Conservation (phyloP, 2,329 filamentous ascomycete species). For the Plenodomus biglobosus region DNA sequence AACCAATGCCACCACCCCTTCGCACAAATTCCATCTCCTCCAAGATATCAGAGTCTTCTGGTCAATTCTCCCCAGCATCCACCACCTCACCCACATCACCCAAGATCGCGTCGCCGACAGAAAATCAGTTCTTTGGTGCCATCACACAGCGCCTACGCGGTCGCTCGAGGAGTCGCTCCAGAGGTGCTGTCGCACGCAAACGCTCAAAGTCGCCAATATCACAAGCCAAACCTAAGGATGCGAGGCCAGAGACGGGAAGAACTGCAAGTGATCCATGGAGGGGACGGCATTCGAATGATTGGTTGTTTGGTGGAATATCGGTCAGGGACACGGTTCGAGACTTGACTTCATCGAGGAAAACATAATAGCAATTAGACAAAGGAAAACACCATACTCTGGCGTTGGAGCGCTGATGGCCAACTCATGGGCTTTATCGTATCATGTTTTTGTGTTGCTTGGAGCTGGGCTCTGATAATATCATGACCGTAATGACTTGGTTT, state of each 20-base stretch:
- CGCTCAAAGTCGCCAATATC: conserved; percentile 39
- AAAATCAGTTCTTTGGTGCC: conserved; percentile 41
- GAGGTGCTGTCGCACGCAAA: conserved; percentile 23
- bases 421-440: too few relatives aligned
- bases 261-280: conserved; percentile 40
- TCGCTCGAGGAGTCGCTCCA: conserved; percentile 39
- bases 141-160: conserved; percentile 39
- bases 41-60: conserved; percentile 27
- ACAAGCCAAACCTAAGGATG: conserved; percentile 11
- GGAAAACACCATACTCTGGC: too few relatives aligned
- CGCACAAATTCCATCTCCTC: conserved; percentile 36
- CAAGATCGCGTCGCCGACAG: conserved; percentile 24
- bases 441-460: conserved; percentile 22
- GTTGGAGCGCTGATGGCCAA: too few relatives aligned
- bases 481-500: not conserved
- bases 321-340: conserved; percentile 41
- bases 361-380: too few relatives aligned
- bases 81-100: conserved; percentile 19
- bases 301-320: conserved; percentile 44
- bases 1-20: conserved; percentile 33
- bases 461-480: conserved; percentile 14
- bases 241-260: conserved; percentile 25
- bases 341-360: conserved; percentile 29
- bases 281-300: conserved; percentile 44
- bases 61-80: conserved; percentile 22